Base-by-base conservation (phyloP, 1,284 basidiomycete genomes). In the Ustilago shanxiensis region DNA sequence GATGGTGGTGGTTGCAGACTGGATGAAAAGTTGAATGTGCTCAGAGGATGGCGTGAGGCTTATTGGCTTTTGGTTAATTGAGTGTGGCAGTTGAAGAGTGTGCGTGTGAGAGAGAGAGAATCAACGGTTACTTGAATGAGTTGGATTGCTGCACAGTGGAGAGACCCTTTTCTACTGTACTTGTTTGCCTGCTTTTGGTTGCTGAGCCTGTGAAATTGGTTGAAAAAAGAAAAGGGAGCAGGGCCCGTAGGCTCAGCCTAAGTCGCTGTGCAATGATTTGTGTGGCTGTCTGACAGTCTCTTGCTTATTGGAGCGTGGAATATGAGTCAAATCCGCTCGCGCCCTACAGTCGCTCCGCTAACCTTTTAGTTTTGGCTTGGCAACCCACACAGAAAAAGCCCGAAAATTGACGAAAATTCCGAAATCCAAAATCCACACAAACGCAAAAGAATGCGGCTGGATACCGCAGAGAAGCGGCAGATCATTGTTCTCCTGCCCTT, bases 131-230 rank as follows among this genome's bases (percentile, higher is more conserved):
- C 33, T 54, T 37, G n/a, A n/a, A n/a, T n/a, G n/a, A n/a, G 20
- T n/a, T 53, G 35, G 54, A 26, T 28, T 22, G 37, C 18, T n/a
- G 28, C n/a, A 5, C 44, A 31, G 26, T 47, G 53, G 26, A 53
- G 26, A 55, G 64, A 60, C 64, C 64, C 64, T 60, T 49, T 49
- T 41, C 44, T n/a, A n/a, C n/a, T n/a, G n/a, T n/a, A n/a, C n/a
- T n/a, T n/a, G n/a, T n/a, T n/a, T n/a, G n/a, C 37, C 22, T 11
- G 14, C 26, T 22, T 13, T 49, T 49, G 29, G 11, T 52, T 51
- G 22, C 45, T 47, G 20, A 47, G 45, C 45, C 45, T n/a, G n/a
- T n/a, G n/a, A n/a, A n/a, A n/a, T n/a, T n/a, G n/a, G n/a, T n/a
- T n/a, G n/a, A n/a, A n/a, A n/a, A n/a, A n/a, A 26, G 45, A 47